phyloP scores from a whole-genome alignment of 768 basidiomycete genomes.

The Tulasnella sp. region DNA sequence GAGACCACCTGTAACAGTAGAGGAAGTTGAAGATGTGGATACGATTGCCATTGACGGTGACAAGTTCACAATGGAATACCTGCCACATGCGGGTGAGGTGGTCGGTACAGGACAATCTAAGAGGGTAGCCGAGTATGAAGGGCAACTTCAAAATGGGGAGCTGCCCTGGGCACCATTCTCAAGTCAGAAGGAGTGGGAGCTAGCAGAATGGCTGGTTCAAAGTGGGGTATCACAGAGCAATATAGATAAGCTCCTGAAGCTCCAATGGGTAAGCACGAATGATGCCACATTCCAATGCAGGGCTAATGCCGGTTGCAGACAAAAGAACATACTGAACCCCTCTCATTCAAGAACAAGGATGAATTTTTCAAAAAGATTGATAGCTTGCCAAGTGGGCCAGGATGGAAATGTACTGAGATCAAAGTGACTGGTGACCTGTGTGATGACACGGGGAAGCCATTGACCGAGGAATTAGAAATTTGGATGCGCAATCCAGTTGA shows the following conservation, averaged over 20 bases:
- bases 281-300: background rate
- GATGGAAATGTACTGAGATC: background rate
- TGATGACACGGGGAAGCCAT: background rate
- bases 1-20: background rate
- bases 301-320: background rate
- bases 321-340: background rate
- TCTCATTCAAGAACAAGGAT: constrained; percentile 8
- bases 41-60: background rate
- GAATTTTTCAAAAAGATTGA: constrained; percentile 26
- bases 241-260: constrained; percentile 25
- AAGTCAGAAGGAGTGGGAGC: constrained; percentile 28
- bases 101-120: background rate
- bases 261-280: background rate
- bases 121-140: background rate
- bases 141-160: background rate
- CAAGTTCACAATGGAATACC: background rate
- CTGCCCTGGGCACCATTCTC: constrained; percentile 16
- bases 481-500: constrained; percentile 42
- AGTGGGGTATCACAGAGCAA: background rate
- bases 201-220: constrained; percentile 11
- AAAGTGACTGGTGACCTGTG: background rate
- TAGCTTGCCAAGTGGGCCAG: constrained; percentile 4
- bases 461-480: constrained; percentile 39
- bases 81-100: background rate
- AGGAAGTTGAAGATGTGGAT: background rate